Conservation (phyloP, 345 rosid species). For the Microcos paniculata region DNA sequence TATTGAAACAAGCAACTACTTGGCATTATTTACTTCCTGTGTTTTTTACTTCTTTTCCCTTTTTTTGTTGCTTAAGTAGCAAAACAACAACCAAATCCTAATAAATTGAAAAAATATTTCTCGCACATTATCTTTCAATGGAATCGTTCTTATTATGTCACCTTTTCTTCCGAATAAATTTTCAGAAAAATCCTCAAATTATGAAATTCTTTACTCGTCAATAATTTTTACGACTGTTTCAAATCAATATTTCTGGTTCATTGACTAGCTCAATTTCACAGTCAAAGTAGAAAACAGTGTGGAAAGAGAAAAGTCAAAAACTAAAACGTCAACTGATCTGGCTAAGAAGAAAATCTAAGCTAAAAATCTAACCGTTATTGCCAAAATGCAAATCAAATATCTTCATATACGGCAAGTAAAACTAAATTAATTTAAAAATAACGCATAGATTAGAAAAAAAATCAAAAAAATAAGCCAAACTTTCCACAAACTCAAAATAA, state of each 20-base stretch:
- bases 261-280: not conserved
- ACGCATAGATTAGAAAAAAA: not conserved
- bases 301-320: not conserved
- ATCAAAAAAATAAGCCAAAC: not conserved
- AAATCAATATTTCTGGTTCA: not conserved
- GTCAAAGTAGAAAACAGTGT: not conserved
- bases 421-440: not conserved
- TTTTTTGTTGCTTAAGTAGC: not conserved
- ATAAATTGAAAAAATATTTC: not conserved
- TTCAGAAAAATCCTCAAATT: not conserved
- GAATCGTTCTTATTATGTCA: not conserved
- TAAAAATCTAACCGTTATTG: not conserved
- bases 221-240: not conserved
- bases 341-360: not conserved
- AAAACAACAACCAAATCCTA: not conserved
- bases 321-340: slow-evolving; percentile 2
- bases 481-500: not conserved
- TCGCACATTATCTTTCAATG: not conserved
- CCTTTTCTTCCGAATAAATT: not conserved
- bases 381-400: not conserved
- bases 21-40: not conserved
- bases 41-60: no score
- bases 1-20: not conserved
- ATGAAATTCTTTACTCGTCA: not conserved
- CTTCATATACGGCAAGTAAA: not conserved